These are phyloP conservation scores for Pyrus betulifolia DNA, from an alignment of 306 rosid species.

Conservation along the genomic window DNA sequence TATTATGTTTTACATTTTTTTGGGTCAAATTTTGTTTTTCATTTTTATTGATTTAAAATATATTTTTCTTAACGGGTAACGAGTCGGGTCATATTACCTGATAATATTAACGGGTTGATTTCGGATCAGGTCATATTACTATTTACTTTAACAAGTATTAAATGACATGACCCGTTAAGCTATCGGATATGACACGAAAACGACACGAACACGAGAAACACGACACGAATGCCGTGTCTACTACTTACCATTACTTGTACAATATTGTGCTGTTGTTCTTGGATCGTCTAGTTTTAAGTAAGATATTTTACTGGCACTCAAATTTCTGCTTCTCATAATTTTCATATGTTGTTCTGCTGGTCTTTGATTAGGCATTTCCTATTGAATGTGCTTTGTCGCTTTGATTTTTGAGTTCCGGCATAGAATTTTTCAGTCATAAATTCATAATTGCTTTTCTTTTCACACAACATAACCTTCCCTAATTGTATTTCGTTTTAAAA, in stretches of 20 bases:
- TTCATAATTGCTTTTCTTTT: background rate
- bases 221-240: no score
- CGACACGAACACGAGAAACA: no score
- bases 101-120: no score
- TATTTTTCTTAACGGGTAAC: no score
- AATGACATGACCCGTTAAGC: no score
- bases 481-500: slow-evolving; percentile 7
- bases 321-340: background rate
- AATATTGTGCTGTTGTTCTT: background rate
- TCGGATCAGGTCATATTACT: no score
- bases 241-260: background rate
- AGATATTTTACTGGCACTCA: background rate
- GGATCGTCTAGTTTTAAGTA: background rate
- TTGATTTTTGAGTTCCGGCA: background rate
- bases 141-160: no score
- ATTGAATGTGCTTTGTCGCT: background rate
- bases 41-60: no score
- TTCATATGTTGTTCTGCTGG: background rate
- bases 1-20: no score
- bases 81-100: no score
- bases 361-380: background rate
- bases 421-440: background rate
- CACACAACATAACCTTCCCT: slow-evolving; percentile 13
- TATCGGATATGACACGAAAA: no score
- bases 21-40: no score